Percentiles rank a stretch among this genome's conserved stretches.
Evolutionary conservation across 2,329 filamentous ascomycete genomes (phyloP).

Genomic region (Hypomyces rosellus): DNA sequence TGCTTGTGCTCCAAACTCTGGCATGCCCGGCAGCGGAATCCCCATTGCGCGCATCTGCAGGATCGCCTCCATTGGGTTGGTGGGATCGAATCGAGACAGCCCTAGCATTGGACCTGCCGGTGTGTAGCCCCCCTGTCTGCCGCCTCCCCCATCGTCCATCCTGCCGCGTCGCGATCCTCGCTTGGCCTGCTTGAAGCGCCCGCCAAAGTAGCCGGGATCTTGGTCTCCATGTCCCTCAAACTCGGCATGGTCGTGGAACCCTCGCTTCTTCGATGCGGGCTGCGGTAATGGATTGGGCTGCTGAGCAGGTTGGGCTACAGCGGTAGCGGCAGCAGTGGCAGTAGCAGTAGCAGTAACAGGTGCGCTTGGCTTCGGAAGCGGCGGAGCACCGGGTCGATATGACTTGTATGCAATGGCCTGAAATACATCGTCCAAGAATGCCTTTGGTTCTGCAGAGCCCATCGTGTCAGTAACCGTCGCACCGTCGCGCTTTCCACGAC

Average conservation of each 20-base stretch:
- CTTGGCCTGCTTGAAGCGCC: slow-evolving; percentile 55
- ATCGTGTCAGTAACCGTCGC: neutral
- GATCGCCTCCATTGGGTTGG: slow-evolving; percentile 55
- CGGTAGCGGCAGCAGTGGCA: slow-evolving; percentile 1
- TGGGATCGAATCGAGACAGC: slow-evolving; percentile 49
- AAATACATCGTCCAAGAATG: slow-evolving; percentile 68
- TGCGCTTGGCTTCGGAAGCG: slow-evolving; percentile 25
- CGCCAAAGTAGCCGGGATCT: slow-evolving; percentile 21
- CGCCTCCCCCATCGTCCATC: slow-evolving; percentile 18
- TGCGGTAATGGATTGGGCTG: neutral
- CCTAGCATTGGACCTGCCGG: slow-evolving; percentile 11
- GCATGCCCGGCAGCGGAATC: slow-evolving; percentile 34
- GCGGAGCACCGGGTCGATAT: slow-evolving; percentile 50
- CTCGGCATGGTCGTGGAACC: slow-evolving; percentile 27
- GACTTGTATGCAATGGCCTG: slow-evolving; percentile 55
- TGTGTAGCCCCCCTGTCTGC: slow-evolving; percentile 6
- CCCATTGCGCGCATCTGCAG: slow-evolving; percentile 55
- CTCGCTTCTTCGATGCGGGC: slow-evolving; percentile 24
- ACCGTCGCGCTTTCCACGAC: neutral
- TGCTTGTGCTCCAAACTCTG: slow-evolving; percentile 29
- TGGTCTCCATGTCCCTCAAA: slow-evolving; percentile 16
- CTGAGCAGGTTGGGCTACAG: slow-evolving; percentile 6
- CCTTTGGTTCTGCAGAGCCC: slow-evolving; percentile 25
- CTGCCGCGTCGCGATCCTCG: slow-evolving; percentile 38
- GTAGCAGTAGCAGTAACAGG: slow-evolving; percentile 7